A percentile compares a stretch with the other conserved stretches of the same genome.
phyloP scores from a whole-genome alignment of 345 rosid genomes.

The Murraya paniculata region DNA sequence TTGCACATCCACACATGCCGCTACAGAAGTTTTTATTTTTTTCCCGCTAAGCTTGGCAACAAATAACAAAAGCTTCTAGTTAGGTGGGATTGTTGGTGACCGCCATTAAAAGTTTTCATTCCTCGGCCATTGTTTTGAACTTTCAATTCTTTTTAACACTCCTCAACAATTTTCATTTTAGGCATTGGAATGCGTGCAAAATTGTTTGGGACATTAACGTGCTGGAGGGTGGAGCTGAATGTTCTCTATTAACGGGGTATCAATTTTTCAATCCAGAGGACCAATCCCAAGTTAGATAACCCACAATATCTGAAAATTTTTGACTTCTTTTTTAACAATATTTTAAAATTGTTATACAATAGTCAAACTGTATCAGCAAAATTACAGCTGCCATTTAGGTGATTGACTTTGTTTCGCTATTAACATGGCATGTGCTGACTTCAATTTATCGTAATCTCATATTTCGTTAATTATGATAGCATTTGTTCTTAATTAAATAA shows the following conservation, averaged over 20 bases:
- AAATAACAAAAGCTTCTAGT: neutral
- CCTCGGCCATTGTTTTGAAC: neutral
- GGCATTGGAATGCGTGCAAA: constrained; percentile 2
- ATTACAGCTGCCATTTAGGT: neutral
- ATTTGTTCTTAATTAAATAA: no score
- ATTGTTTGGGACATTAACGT: neutral
- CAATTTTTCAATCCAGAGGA: neutral
- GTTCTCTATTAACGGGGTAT: neutral
- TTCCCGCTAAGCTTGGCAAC: neutral
- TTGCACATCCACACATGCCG: neutral
- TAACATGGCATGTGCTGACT: neutral
- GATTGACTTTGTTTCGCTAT: constrained; percentile 5
- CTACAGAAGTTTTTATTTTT: no score
- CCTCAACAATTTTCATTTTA: neutral
- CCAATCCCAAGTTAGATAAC: constrained; percentile 35
- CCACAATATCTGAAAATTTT: constrained; percentile 27
- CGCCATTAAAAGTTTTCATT: constrained; percentile 10
- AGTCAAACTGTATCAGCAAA: neutral
- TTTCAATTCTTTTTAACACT: neutral
- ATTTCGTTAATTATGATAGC: no score
- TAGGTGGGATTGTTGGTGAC: constrained; percentile 49
- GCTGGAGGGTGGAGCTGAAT: constrained; percentile 3
- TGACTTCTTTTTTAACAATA: constrained; percentile 20
- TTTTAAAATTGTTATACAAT: no score
- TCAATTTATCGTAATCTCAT: neutral